Evolutionary conservation across 1,139 yeast species (phyloP), one percentile per base, ranked within the genome.

Genomic region (Eremothecium sinecaudum): DNA sequence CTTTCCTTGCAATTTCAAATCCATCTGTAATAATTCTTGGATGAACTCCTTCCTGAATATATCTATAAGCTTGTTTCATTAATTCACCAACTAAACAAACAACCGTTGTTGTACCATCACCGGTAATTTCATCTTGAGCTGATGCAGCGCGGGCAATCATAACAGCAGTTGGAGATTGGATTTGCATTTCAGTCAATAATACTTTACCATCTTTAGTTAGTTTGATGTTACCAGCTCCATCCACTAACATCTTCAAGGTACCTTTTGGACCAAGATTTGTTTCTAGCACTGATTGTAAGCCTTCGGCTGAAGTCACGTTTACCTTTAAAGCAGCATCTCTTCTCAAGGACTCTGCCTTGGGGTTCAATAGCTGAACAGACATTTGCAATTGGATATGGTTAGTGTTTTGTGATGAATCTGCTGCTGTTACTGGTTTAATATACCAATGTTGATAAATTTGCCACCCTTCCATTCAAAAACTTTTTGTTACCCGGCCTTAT

Each of bases 91-190:
- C 98, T 38, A 87, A 71, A 45, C 93, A 69, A 35, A 90, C 90
- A 38, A 90, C 98, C 1, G 95, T 81, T n/a, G 98, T 90, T 38
- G 99, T 92, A 45, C 99, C 99, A 59, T 90, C 99, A 34, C 99
- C 99, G 10, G 98, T 83, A 56, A 92, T 86, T 59, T 90, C 98
- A 60, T 90, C 99, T 62, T 90, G 99, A 0, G 98, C 96, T 32
- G 95, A 78, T 35, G 99, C 99, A 8, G 97, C 98, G 45, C 97
- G 71, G 3, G 98, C 93, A 66, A 90, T 90, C 94, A 92, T 82
- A 23, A 90, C 94, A 0, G 99, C 99, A 2, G 99, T 92, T n/a
- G 99, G 99, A 47, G 90, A 90, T 60, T 90, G 97, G 59, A 90
- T 92, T 63, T 92, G 99, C 99, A 90, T 90, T 57, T 90, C 98